Evolutionary conservation across 2,329 filamentous ascomycete species (phyloP).

Genomic region (Leptographium wingfieldii): DNA sequence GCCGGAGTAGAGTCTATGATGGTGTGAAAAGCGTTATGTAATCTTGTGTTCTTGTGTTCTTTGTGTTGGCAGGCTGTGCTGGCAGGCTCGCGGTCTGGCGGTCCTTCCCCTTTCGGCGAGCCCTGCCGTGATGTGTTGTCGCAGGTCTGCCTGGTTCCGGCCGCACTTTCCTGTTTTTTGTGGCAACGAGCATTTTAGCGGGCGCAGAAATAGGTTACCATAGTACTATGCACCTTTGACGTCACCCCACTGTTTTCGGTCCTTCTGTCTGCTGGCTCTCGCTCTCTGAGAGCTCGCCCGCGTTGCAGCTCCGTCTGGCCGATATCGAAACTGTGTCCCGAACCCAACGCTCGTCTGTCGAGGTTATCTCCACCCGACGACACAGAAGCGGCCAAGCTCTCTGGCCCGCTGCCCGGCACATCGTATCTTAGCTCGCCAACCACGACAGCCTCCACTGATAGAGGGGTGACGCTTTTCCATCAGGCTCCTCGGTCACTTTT

Average conservation of each 20-base stretch:
- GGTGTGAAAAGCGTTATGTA: neutral
- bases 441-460: too few species aligned
- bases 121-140: neutral
- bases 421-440: neutral
- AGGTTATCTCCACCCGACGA: too few species aligned
- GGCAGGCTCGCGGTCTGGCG: too few species aligned
- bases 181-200: neutral
- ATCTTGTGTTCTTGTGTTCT: neutral
- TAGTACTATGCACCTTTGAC: neutral
- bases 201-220: neutral
- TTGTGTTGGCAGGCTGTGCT: too few species aligned
- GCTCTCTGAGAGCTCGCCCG: neutral
- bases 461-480: neutral
- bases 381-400: too few species aligned
- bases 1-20: too few species aligned
- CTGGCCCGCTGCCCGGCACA: too few species aligned
- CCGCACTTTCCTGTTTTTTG: neutral
- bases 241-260: neutral
- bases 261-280: neutral
- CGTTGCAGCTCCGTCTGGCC: neutral
- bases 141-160: neutral
- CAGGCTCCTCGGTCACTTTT: too few species aligned
- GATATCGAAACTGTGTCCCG: neutral
- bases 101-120: neutral
- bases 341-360: too few species aligned